phyloP scores from a whole-genome alignment of 257 asterid genomes.

The Hygrophila difformis region DNA sequence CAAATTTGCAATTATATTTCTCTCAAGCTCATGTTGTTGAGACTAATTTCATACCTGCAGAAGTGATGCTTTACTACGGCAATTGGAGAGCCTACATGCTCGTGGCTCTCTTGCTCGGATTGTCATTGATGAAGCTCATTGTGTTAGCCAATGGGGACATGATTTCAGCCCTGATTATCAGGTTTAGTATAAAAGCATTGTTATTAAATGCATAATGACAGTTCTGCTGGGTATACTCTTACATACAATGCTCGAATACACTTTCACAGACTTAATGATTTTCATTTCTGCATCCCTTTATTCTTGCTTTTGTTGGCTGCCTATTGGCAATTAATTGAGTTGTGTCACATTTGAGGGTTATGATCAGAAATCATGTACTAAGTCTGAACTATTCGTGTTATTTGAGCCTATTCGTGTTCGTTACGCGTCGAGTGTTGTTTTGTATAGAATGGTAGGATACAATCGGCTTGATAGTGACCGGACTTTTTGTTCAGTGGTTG shows the following conservation, averaged over 20 bases:
- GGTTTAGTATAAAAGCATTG: too few relatives aligned
- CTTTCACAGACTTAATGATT: too few relatives aligned
- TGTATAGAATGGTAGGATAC: too few relatives aligned
- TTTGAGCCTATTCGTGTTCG: too few relatives aligned
- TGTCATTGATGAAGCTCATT: slow-evolving; percentile 99
- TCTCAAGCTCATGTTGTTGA: slow-evolving; percentile 5
- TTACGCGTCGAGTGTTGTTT: too few relatives aligned
- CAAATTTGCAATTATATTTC: slow-evolving; percentile 4
- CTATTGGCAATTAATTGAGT: too few relatives aligned
- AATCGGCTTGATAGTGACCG: slow-evolving; percentile 20
- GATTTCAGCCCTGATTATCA: slow-evolving; percentile 99
- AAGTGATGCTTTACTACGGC: slow-evolving; percentile 83
- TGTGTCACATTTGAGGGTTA: not conserved
- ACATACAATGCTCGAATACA: too few relatives aligned
- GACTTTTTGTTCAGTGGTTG: slow-evolving; percentile 12
- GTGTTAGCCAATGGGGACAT: slow-evolving; percentile 99
- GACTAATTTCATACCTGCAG: slow-evolving; percentile 42
- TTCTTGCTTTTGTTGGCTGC: too few relatives aligned
- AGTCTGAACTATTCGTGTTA: not conserved
- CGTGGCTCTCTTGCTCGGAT: slow-evolving; percentile 78
- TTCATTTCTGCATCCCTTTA: too few relatives aligned
- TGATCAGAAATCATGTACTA: not conserved
- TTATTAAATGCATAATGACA: too few relatives aligned
- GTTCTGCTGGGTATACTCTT: too few relatives aligned
- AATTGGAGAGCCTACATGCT: slow-evolving; percentile 72